Percentiles rank a stretch among this genome's conserved stretches.
phyloP scores from a whole-genome alignment of 2,329 filamentous ascomycete genomes.

The Chaetothyriales sp. region DNA sequence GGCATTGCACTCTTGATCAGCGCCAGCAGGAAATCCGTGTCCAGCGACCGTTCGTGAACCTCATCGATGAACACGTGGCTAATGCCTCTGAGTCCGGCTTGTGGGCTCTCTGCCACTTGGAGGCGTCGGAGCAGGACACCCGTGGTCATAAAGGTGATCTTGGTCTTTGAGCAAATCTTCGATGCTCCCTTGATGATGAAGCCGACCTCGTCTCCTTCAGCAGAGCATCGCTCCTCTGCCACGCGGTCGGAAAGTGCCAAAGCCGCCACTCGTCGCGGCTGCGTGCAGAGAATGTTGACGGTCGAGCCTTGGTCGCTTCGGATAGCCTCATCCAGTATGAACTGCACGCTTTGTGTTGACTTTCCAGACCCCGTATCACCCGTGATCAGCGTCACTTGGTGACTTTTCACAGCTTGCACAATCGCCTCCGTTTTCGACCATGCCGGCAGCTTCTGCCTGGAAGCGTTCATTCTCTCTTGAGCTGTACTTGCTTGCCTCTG shows the following conservation, averaged over 20 bases:
- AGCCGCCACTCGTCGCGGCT: slow-evolving; percentile 86
- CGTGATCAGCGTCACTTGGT: slow-evolving; percentile 90
- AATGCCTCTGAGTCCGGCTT: slow-evolving; percentile 70
- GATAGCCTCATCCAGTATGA: slow-evolving; percentile 85
- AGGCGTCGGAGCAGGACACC: slow-evolving; percentile 80
- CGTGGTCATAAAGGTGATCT: slow-evolving; percentile 90
- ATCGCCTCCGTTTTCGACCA: slow-evolving; percentile 73
- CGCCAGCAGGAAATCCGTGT: slow-evolving; percentile 86
- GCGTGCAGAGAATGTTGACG: slow-evolving; percentile 88
- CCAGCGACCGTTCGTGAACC: slow-evolving; percentile 86
- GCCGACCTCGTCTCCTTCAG: slow-evolving; percentile 75
- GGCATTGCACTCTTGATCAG: slow-evolving; percentile 71
- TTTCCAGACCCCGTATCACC: slow-evolving; percentile 96
- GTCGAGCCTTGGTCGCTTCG: slow-evolving; percentile 57
- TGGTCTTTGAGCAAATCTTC: slow-evolving; percentile 60
- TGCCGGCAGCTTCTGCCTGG: slow-evolving; percentile 64
- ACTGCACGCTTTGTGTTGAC: slow-evolving; percentile 92
- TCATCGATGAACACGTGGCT: slow-evolving; percentile 94
- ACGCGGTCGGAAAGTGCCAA: slow-evolving; percentile 89
- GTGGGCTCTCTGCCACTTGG: slow-evolving; percentile 41
- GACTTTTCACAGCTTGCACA: slow-evolving; percentile 56
- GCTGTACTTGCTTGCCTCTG: slow-evolving; percentile 49
- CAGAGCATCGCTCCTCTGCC: slow-evolving; percentile 72
- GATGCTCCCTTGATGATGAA: slow-evolving; percentile 88
- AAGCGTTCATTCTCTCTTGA: slow-evolving; percentile 61